A percentile compares a stretch with the other conserved stretches of the same genome.
These are phyloP conservation scores for Taphrina confusa DNA, from an alignment of 1,139 yeast species.

Conservation along the genomic window DNA sequence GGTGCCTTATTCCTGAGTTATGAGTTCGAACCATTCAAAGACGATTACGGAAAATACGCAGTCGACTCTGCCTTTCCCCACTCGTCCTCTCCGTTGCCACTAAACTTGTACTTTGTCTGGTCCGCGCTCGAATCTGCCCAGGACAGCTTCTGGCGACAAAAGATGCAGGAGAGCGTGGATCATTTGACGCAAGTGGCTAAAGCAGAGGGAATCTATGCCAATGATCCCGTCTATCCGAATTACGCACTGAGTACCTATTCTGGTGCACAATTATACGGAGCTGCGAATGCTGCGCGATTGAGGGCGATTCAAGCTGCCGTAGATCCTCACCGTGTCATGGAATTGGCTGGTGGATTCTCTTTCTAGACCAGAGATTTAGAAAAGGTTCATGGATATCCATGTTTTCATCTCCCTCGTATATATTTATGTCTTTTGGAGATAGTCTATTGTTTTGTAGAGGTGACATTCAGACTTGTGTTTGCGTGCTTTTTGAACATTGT, in stretches of 20 bases:
- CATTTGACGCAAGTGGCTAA: slow-evolving; percentile 9
- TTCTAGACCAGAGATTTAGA: too few relatives aligned
- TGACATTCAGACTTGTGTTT: too few relatives aligned
- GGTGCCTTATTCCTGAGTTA: slow-evolving; percentile 14
- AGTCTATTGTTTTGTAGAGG: too few relatives aligned
- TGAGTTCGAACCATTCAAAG: slow-evolving; percentile 18
- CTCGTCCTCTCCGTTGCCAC: slow-evolving; percentile 16
- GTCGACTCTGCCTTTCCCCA: slow-evolving; percentile 20
- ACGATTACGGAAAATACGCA: slow-evolving; percentile 5
- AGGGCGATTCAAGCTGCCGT: slow-evolving; percentile 6
- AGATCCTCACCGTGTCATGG: slow-evolving; percentile 16
- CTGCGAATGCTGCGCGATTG: slow-evolving; percentile 1
- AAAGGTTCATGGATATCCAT: too few relatives aligned
- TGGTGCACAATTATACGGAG: slow-evolving; percentile 14
- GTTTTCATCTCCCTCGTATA: too few relatives aligned
- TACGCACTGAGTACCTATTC: slow-evolving; percentile 14
- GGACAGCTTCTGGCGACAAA: slow-evolving; percentile 10
- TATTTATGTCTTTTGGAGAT: too few relatives aligned
- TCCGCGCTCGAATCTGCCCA: neutral
- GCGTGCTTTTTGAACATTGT: too few relatives aligned
- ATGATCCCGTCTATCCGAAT: slow-evolving; percentile 8
- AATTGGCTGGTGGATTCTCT: slow-evolving; percentile 18
- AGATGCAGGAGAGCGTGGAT: slow-evolving; percentile 8
- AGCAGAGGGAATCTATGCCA: slow-evolving; percentile 10
- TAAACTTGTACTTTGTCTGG: slow-evolving; percentile 23